Conservation (phyloP, 108 stramenopile species). For the Nitzschia palea region DNA sequence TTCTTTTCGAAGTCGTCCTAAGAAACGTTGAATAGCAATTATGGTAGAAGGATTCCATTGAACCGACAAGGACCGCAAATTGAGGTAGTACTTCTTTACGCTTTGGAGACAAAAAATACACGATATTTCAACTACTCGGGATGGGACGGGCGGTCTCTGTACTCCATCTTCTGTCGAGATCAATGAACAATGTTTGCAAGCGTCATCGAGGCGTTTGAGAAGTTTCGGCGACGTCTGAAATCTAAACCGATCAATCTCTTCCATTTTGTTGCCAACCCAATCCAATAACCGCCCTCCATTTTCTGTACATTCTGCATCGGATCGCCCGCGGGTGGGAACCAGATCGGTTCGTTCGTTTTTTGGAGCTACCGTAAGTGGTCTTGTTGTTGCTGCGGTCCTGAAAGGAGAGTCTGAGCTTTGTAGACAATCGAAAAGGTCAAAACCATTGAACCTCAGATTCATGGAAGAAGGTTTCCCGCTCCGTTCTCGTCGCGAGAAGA, state of each 20-base stretch:
- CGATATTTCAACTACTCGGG: constrained; percentile 14
- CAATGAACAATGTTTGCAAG: constrained; percentile 12
- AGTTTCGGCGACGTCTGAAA: constrained; percentile 9
- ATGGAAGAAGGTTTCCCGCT: constrained; percentile 8
- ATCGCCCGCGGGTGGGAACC: too few species aligned
- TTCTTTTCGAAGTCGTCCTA: constrained; percentile 62
- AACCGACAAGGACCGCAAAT: constrained; percentile 21
- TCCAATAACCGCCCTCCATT: neutral
- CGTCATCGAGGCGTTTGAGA: neutral
- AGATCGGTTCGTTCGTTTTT: neutral
- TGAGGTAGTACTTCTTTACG: constrained; percentile 13
- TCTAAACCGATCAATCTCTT: neutral
- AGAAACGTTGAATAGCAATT: constrained; percentile 72
- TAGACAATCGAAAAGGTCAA: constrained; percentile 63
- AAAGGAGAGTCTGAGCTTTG: constrained; percentile 58
- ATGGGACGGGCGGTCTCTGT: too few species aligned
- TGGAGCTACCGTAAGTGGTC: neutral
- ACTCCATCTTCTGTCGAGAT: constrained; percentile 10
- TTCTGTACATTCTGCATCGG: too few species aligned
- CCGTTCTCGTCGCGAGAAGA: constrained; percentile 22
- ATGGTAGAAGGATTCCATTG: constrained; percentile 84
- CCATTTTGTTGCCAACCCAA: constrained; percentile 14
- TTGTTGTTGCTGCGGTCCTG: constrained; percentile 43
- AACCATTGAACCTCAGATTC: constrained; percentile 20
- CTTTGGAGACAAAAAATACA: neutral